Evolutionary conservation across 2,329 filamentous ascomycete genomes (phyloP).

Genomic region (Exophiala lecanii-corni): DNA sequence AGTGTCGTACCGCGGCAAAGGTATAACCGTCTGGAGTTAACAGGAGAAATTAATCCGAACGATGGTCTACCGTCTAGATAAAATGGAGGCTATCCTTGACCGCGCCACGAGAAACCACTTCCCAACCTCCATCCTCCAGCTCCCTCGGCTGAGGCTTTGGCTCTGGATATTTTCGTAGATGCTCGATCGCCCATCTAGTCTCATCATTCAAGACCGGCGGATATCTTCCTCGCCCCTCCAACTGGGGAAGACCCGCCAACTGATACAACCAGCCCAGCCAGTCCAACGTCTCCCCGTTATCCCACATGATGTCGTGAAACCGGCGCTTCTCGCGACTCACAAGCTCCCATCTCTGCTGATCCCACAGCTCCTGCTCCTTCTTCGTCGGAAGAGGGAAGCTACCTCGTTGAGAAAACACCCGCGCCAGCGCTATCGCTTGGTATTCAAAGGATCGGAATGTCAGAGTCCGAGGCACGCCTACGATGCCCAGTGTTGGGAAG

Average conservation of each 20-base stretch:
- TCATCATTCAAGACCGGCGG: constrained; percentile 23
- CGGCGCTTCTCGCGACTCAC: constrained; percentile 16
- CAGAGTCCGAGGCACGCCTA: constrained; percentile 41
- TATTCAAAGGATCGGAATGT: constrained; percentile 68
- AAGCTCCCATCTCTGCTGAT: constrained; percentile 41
- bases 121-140: constrained; percentile 9
- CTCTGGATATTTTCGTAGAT: constrained; percentile 22
- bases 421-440: constrained; percentile 60
- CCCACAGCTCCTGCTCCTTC: constrained; percentile 53
- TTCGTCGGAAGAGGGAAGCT: constrained; percentile 41
- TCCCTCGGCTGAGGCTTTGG: constrained; percentile 11
- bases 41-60: too few relatives aligned
- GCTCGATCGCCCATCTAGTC: constrained; percentile 27
- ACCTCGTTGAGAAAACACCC: constrained; percentile 53
- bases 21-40: too few relatives aligned
- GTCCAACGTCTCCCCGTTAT: constrained; percentile 22
- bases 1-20: too few relatives aligned
- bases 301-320: constrained; percentile 25
- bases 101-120: neutral
- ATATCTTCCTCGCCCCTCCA: constrained; percentile 20
- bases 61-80: constrained; percentile 9
- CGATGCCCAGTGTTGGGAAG: constrained; percentile 47
- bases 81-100: constrained; percentile 20
- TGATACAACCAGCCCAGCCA: constrained; percentile 21
- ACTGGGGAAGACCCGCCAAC: constrained; percentile 20